Percentiles rank a stretch among this genome's conserved stretches.
phyloP scores from a whole-genome alignment of 345 rosid genomes.

The Gossypium arboreum region DNA sequence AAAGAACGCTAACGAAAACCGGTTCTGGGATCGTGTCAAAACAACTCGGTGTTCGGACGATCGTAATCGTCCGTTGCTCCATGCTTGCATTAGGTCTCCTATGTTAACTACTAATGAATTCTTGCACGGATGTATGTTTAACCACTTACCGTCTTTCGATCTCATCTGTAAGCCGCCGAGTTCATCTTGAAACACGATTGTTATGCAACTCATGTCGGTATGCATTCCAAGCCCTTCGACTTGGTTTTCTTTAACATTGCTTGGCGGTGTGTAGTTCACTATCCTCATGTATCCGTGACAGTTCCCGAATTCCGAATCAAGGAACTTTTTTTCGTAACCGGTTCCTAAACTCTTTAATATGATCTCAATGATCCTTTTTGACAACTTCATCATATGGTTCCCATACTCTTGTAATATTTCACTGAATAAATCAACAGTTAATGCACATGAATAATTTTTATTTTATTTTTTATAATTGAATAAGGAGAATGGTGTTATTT shows the following conservation, averaged over 20 bases:
- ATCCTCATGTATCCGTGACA: slow-evolving; percentile 71
- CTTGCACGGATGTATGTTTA: slow-evolving; percentile 45
- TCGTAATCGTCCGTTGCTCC: slow-evolving; percentile 69
- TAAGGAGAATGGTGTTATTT: too few relatives aligned
- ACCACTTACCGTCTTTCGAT: slow-evolving; percentile 51
- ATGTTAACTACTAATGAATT: slow-evolving; percentile 61
- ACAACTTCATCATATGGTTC: slow-evolving; percentile 46
- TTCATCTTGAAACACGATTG: slow-evolving; percentile 64
- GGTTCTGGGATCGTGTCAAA: slow-evolving; percentile 36
- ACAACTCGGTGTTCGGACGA: slow-evolving; percentile 75
- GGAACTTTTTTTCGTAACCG: slow-evolving; percentile 31
- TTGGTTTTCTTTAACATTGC: slow-evolving; percentile 32
- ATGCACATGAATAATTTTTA: slow-evolving; percentile 9
- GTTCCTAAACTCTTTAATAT: slow-evolving; percentile 47
- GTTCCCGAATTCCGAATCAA: slow-evolving; percentile 39
- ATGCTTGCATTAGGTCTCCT: slow-evolving; percentile 79
- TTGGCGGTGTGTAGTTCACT: slow-evolving; percentile 54
- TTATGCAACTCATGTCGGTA: slow-evolving; percentile 83
- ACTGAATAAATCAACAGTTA: slow-evolving; percentile 21
- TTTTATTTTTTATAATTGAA: too few relatives aligned
- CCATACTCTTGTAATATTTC: slow-evolving; percentile 47
- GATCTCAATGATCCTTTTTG: slow-evolving; percentile 45
- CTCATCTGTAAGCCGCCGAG: slow-evolving; percentile 78
- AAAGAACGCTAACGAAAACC: slow-evolving; percentile 64
- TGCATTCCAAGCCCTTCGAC: slow-evolving; percentile 80